phyloP scores from a whole-genome alignment of 2,329 filamentous ascomycete species.

The Xylariaceae sp. region DNA sequence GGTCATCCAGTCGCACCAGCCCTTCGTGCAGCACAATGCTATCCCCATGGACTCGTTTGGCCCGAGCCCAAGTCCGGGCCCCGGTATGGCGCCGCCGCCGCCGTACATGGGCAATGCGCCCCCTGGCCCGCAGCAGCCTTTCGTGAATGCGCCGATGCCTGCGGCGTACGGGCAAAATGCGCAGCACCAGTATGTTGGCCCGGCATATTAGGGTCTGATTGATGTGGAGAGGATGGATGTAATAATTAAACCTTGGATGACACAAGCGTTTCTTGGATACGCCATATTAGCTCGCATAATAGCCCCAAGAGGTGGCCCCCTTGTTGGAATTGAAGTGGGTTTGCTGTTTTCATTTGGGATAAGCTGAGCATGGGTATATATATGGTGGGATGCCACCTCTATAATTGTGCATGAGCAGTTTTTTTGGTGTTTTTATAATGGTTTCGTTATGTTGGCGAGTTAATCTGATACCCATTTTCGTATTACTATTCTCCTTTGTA shows the following conservation, averaged over 20 bases:
- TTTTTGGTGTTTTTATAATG: too few relatives aligned
- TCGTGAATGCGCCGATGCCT: too few relatives aligned
- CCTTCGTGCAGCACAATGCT: slow-evolving; percentile 3
- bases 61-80: background rate
- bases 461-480: too few relatives aligned
- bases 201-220: background rate
- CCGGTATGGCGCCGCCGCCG: background rate
- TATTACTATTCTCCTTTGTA: too few relatives aligned
- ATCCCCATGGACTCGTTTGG: slow-evolving; percentile 12
- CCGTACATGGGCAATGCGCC: slow-evolving; percentile 11
- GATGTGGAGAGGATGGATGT: background rate
- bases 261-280: too few relatives aligned
- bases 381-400: too few relatives aligned
- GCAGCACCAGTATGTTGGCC: background rate
- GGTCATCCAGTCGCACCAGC: too few relatives aligned
- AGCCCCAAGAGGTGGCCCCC: background rate
- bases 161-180: slow-evolving; percentile 3
- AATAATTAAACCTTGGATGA: too few relatives aligned
- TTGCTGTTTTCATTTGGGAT: background rate
- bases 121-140: too few relatives aligned
- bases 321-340: background rate
- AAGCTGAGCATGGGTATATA: background rate
- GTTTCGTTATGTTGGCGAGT: too few relatives aligned
- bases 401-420: too few relatives aligned
- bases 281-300: background rate